Conservation (phyloP, 352 stramenopile genomes). For the Phytopythium helicoides region DNA sequence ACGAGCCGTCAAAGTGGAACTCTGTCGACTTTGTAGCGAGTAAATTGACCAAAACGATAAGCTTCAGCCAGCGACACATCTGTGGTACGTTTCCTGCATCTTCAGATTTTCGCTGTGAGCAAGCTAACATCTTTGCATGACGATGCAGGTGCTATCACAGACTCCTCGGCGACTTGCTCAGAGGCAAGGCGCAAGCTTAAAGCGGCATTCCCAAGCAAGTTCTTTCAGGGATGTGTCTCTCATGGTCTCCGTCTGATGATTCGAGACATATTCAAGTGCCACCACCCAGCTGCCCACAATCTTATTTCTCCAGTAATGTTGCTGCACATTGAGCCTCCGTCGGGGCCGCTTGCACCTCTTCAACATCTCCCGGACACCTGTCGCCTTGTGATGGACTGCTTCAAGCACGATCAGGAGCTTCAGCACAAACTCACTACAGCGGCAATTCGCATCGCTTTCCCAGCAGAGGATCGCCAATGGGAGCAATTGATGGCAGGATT, state of each 20-base stretch:
- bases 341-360: constrained; percentile 9
- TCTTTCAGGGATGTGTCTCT: constrained; percentile 28
- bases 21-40: constrained; percentile 6
- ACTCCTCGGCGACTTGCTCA: constrained; percentile 17
- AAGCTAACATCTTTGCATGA: too few species aligned
- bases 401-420: constrained; percentile 1
- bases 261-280: constrained; percentile 20
- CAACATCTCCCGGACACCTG: constrained; percentile 16
- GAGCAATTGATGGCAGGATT: constrained; percentile 12
- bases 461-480: constrained; percentile 9
- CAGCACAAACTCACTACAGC: background rate
- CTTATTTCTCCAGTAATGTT: too few species aligned
- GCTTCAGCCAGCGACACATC: constrained; percentile 2
- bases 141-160: constrained; percentile 20
- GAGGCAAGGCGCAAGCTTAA: constrained; percentile 22
- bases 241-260: constrained; percentile 23
- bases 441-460: background rate
- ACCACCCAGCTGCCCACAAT: too few species aligned
- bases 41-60: constrained; percentile 13
- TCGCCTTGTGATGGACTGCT: constrained; percentile 11
- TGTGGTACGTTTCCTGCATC: constrained; percentile 4
- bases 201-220: constrained; percentile 12
- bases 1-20: background rate
- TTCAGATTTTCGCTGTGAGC: too few species aligned
- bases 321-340: background rate